Conservation (phyloP, 805 yeast genomes). For the Maudiozyma barnettii region DNA sequence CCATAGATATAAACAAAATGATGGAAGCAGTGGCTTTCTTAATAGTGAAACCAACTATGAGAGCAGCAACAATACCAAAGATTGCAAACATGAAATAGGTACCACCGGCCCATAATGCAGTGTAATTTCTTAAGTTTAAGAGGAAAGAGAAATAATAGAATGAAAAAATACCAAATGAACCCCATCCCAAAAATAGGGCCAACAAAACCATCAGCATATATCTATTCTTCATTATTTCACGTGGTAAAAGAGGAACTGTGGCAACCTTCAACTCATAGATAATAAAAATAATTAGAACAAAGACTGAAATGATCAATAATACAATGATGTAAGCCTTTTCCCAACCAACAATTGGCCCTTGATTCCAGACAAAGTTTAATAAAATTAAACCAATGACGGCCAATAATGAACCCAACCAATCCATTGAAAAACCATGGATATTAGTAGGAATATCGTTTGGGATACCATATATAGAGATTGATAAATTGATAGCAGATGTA, state of each 20-base stretch:
- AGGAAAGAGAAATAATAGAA: constrained; percentile 49
- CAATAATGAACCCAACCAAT: constrained; percentile 42
- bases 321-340: constrained; percentile 45
- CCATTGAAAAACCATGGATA: constrained; percentile 29
- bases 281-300: constrained; percentile 38
- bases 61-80: constrained; percentile 48
- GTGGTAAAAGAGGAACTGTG: constrained; percentile 46
- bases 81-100: constrained; percentile 39
- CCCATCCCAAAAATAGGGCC: constrained; percentile 60
- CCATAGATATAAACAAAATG: constrained; percentile 41
- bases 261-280: constrained; percentile 39
- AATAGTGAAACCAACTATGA: constrained; percentile 41
- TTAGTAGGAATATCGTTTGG: constrained; percentile 25
- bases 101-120: constrained; percentile 39
- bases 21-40: constrained; percentile 39
- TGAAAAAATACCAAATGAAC: constrained; percentile 67
- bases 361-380: constrained; percentile 64
- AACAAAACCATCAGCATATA: constrained; percentile 38
- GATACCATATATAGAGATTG: constrained; percentile 15
- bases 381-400: constrained; percentile 55
- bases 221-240: constrained; percentile 35
- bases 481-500: constrained; percentile 11
- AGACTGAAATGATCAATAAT: constrained; percentile 42
- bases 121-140: constrained; percentile 40
- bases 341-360: constrained; percentile 72